phyloP scores from a whole-genome alignment of 148 eudicot genomes.

The Polygonum aviculare region DNA sequence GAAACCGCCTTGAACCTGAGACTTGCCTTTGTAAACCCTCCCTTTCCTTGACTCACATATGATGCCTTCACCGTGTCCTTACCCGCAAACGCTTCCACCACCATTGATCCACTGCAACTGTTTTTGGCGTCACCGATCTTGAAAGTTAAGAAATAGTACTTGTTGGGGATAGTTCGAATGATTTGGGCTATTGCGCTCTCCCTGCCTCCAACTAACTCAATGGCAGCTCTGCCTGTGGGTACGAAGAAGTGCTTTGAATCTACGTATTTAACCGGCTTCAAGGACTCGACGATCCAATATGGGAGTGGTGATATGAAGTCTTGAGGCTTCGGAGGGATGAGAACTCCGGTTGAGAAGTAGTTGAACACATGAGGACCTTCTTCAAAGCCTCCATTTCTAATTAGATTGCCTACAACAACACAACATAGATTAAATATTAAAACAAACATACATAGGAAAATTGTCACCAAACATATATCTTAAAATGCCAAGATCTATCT shows the following conservation, averaged over 20 bases:
- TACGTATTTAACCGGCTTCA: constrained; percentile 68
- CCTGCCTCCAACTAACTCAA: constrained; percentile 63
- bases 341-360: constrained; percentile 64
- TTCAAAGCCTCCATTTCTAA: constrained; percentile 72
- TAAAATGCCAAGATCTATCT: too few relatives aligned
- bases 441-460: too few relatives aligned
- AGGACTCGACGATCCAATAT: constrained; percentile 69
- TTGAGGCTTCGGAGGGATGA: constrained; percentile 48
- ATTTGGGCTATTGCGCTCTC: constrained; percentile 66
- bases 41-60: constrained; percentile 3
- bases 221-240: constrained; percentile 44
- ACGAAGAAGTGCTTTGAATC: constrained; percentile 60
- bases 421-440: background rate
- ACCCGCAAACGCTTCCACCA: constrained; percentile 6
- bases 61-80: background rate
- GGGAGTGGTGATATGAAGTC: constrained; percentile 54
- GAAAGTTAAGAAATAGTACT: background rate
- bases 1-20: background rate
- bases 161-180: background rate
- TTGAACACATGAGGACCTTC: constrained; percentile 59
- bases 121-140: constrained; percentile 7
- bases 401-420: constrained; percentile 37
- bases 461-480: too few relatives aligned
- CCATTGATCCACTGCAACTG: constrained; percentile 1
- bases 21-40: background rate